Evolutionary conservation across 2,329 filamentous ascomycete species (phyloP).

Genomic region (Epichloe aotearoae): DNA sequence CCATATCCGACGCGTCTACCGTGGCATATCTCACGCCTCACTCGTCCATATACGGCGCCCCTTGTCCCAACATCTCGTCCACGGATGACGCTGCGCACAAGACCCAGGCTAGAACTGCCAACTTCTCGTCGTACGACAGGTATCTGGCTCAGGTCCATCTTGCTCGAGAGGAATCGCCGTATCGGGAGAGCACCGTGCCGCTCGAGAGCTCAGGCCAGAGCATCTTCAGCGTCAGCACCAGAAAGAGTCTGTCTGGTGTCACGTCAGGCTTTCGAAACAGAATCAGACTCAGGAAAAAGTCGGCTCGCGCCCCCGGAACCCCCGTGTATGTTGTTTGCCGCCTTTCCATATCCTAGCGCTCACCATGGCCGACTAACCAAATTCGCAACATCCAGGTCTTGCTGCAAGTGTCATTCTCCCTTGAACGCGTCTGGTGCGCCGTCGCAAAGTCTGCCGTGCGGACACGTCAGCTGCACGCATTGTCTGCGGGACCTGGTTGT

Average conservation of each 20-base stretch:
- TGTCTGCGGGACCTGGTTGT: slow-evolving; percentile 42
- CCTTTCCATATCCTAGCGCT: not conserved
- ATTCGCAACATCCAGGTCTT: slow-evolving; percentile 28
- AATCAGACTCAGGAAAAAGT: slow-evolving; percentile 29
- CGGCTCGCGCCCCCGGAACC: slow-evolving; percentile 17
- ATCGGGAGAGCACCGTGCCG: slow-evolving; percentile 18
- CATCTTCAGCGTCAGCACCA: slow-evolving; percentile 31
- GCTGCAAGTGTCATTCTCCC: slow-evolving; percentile 43
- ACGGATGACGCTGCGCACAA: slow-evolving; percentile 1
- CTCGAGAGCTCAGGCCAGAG: slow-evolving; percentile 23
- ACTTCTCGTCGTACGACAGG: slow-evolving; percentile 38
- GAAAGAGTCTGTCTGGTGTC: slow-evolving; percentile 31
- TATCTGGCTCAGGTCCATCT: slow-evolving; percentile 33
- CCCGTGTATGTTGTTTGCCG: slow-evolving; percentile 19
- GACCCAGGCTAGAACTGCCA: slow-evolving; percentile 25
- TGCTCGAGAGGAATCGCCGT: slow-evolving; percentile 29
- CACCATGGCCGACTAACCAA: not conserved
- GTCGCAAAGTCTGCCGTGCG: slow-evolving; percentile 40
- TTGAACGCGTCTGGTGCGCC: slow-evolving; percentile 29
- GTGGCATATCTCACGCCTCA: slow-evolving; percentile 29
- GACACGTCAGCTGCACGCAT: slow-evolving; percentile 42
- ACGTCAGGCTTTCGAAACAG: slow-evolving; percentile 30
- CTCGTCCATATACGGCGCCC: slow-evolving; percentile 25
- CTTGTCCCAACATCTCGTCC: slow-evolving; percentile 8
- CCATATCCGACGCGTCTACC: slow-evolving; percentile 27